Conservation (phyloP, 1,139 yeast species). For the Candida neerlandica region DNA sequence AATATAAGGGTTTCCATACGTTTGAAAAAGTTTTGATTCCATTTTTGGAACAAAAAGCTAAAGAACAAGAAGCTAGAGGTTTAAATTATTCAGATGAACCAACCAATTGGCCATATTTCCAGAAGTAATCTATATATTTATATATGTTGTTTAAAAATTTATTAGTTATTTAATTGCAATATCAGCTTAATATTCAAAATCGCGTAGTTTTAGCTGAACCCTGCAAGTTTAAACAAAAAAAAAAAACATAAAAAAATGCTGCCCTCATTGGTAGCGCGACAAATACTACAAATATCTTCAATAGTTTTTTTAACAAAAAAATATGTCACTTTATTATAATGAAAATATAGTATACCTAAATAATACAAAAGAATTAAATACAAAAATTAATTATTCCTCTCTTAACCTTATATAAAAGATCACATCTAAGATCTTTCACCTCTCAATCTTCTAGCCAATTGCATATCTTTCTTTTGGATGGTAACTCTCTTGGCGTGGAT, state of each 20-base stretch:
- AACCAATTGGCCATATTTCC: constrained; percentile 39
- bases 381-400: constrained; percentile 1
- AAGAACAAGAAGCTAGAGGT: constrained; percentile 54
- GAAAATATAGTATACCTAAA: constrained; percentile 6
- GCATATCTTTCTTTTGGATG: constrained; percentile 98
- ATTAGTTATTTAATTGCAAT: too few species aligned
- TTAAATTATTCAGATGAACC: constrained; percentile 40
- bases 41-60: constrained; percentile 51
- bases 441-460: constrained; percentile 98
- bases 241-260: background rate
- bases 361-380: constrained; percentile 10
- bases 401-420: too few species aligned
- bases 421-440: constrained; percentile 78
- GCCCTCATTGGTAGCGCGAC: background rate
- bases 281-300: background rate
- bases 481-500: constrained; percentile 99
- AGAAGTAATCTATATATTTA: constrained; percentile 16
- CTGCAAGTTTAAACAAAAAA: too few species aligned
- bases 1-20: constrained; percentile 58
- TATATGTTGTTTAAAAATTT: background rate
- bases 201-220: too few species aligned
- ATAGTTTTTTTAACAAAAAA: constrained; percentile 3
- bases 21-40: constrained; percentile 58
- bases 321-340: constrained; percentile 6
- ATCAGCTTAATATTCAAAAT: too few species aligned